A percentile compares a stretch with the other conserved stretches of the same genome.
Conservation (phyloP, 2,329 filamentous ascomycete species). For the Chalara sp. region DNA sequence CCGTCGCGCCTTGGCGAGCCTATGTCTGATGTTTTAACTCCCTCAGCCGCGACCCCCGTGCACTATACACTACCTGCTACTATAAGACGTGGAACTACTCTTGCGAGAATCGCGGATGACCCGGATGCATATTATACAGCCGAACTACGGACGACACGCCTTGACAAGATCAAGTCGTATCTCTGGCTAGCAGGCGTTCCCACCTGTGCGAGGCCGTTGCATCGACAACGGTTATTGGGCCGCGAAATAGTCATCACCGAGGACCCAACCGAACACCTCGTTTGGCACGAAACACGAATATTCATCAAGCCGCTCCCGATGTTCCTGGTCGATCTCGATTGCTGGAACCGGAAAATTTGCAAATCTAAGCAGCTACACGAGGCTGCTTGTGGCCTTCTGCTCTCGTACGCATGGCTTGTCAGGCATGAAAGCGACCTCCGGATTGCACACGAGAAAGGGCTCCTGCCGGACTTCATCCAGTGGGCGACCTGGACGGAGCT, state of each 20-base stretch:
- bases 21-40: neutral
- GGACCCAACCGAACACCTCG: constrained; percentile 26
- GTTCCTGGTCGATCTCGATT: constrained; percentile 22
- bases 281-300: constrained; percentile 22
- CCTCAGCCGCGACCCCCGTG: constrained; percentile 1
- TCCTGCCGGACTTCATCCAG: constrained; percentile 20
- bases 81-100: constrained; percentile 3
- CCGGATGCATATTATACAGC: constrained; percentile 4
- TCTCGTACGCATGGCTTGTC: constrained; percentile 28
- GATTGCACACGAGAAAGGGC: constrained; percentile 24
- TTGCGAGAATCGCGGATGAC: constrained; percentile 6
- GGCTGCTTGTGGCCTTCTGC: constrained; percentile 26
- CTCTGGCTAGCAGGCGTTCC: constrained; percentile 12
- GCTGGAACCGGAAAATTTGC: constrained; percentile 14
- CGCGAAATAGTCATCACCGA: constrained; percentile 30
- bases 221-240: constrained; percentile 25
- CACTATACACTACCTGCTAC: constrained; percentile 5
- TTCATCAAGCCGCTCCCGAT: constrained; percentile 28
- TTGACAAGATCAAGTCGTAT: constrained; percentile 6
- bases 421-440: constrained; percentile 28
- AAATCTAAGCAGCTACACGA: constrained; percentile 8
- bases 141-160: constrained; percentile 5
- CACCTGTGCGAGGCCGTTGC: constrained; percentile 17
- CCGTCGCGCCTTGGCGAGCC: neutral
- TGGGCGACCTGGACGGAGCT: constrained; percentile 22